Percentiles rank a stretch among this genome's conserved stretches.
Conservation (phyloP, 352 stramenopile species). For the Blastocystis sp. region DNA sequence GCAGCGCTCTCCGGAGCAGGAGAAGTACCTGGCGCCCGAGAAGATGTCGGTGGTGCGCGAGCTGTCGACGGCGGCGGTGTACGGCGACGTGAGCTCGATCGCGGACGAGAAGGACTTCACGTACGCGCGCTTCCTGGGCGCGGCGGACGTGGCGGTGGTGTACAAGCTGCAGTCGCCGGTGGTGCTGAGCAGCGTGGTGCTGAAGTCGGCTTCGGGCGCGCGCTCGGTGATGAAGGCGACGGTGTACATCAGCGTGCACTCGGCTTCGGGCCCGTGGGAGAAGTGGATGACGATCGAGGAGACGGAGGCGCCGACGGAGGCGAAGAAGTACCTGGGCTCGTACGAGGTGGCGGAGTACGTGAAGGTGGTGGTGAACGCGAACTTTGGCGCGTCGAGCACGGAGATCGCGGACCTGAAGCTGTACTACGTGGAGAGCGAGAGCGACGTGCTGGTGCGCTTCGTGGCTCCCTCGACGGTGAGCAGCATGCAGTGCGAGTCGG, state of each 20-base stretch:
- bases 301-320: constrained; percentile 5
- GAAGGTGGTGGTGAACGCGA: constrained; percentile 63
- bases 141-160: constrained; percentile 34
- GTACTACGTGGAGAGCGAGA: constrained; percentile 26
- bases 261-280: constrained; percentile 46
- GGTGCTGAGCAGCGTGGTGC: constrained; percentile 33
- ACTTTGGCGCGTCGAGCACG: constrained; percentile 50
- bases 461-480: constrained; percentile 37
- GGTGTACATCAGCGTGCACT: constrained; percentile 44
- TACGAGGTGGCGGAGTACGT: constrained; percentile 49
- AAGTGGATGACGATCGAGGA: constrained; percentile 16
- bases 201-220: constrained; percentile 14
- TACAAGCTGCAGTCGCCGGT: constrained; percentile 6
- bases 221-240: constrained; percentile 35
- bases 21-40: background rate
- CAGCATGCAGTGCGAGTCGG: constrained; percentile 21
- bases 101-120: constrained; percentile 26
- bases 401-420: constrained; percentile 28
- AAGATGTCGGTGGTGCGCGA: background rate
- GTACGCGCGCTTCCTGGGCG: constrained; percentile 42
- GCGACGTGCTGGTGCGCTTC: constrained; percentile 38
- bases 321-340: background rate
- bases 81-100: constrained; percentile 7
- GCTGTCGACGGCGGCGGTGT: background rate
- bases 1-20: background rate